phyloP scores from a whole-genome alignment of 441 rosid species.

The Omphalea diandra region DNA sequence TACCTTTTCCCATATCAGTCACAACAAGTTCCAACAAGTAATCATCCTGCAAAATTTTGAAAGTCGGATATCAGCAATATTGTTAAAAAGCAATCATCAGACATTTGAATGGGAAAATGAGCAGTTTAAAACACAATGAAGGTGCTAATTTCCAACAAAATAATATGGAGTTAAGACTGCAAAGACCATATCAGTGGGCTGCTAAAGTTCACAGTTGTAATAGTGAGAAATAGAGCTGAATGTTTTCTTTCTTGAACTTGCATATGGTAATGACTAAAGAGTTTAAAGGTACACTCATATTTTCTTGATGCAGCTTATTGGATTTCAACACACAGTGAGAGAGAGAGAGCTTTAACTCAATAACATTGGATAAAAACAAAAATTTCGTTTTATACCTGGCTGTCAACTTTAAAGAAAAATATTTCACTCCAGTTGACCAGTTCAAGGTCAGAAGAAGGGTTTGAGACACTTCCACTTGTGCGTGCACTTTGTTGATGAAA shows the following conservation, averaged over 20 bases:
- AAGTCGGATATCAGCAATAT: conserved; percentile 9
- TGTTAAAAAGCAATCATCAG: background rate
- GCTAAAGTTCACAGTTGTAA: background rate
- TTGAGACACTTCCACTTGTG: conserved; percentile 71
- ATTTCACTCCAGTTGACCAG: conserved; percentile 83
- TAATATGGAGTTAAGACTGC: background rate
- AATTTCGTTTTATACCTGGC: conserved; percentile 47
- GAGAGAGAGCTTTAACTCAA: background rate
- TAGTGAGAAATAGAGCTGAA: background rate
- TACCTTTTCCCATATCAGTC: conserved; percentile 81
- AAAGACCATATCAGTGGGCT: background rate
- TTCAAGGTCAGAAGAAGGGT: conserved; percentile 54
- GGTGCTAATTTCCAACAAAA: background rate
- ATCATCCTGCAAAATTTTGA: conserved; percentile 52
- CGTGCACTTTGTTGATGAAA: conserved; percentile 87
- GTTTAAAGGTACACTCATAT: background rate
- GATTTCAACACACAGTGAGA: background rate
- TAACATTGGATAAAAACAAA: background rate
- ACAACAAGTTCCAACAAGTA: conserved; percentile 64
- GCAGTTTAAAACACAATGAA: background rate
- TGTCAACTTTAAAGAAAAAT: conserved; percentile 88
- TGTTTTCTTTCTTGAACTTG: background rate
- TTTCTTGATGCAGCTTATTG: conserved; percentile 4
- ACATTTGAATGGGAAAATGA: background rate
- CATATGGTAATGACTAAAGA: background rate